Conservation (phyloP, 495 filamentous ascomycete species). For the Neurospora cerealis region DNA sequence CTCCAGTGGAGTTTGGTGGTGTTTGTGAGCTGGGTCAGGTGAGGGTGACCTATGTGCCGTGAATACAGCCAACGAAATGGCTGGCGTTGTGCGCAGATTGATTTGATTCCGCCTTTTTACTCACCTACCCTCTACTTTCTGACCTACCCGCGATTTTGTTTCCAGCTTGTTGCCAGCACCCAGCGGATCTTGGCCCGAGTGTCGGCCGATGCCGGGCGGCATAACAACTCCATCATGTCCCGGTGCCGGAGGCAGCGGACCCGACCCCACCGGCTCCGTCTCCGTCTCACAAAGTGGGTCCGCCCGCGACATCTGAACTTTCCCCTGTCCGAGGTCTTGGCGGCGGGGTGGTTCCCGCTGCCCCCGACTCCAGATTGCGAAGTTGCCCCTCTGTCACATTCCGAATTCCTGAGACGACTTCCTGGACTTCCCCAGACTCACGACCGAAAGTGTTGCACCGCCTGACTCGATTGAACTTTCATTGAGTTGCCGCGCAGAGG, state of each 20-base stretch:
- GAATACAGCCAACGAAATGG: too few relatives aligned
- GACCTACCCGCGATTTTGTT: too few relatives aligned
- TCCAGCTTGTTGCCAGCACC: too few relatives aligned
- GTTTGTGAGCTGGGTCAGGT: background rate
- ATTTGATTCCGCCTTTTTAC: too few relatives aligned
- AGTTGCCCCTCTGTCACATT: background rate
- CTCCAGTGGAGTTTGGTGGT: background rate
- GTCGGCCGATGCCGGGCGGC: too few relatives aligned
- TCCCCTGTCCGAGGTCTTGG: background rate
- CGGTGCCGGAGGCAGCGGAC: too few relatives aligned
- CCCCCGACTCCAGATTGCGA: background rate
- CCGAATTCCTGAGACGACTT: background rate
- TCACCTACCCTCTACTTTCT: background rate
- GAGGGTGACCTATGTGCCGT: background rate
- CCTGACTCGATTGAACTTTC: background rate
- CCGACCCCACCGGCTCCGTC: background rate
- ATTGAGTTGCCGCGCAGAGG: background rate
- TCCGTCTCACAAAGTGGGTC: background rate
- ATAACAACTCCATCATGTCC: too few relatives aligned
- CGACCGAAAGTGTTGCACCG: background rate
- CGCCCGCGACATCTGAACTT: background rate
- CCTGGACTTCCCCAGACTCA: background rate
- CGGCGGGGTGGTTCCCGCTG: background rate
- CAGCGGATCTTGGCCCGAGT: too few relatives aligned
- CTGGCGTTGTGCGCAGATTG: too few relatives aligned